Evolutionary conservation across 441 rosid genomes (phyloP).

Genomic region (Erodium moschatum): DNA sequence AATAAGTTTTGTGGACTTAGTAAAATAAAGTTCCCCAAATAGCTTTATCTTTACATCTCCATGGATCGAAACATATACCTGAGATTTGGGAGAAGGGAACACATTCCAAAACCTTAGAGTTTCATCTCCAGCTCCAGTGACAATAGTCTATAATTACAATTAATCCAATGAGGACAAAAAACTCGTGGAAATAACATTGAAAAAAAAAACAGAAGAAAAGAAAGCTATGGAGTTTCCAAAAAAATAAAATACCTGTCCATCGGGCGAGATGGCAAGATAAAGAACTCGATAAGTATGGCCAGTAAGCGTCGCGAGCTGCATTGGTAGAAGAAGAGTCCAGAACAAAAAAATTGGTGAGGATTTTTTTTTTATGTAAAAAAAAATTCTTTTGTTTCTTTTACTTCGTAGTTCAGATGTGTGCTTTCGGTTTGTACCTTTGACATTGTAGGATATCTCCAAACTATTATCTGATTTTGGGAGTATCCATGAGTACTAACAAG

Average conservation of each 20-base stretch:
- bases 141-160: constrained; percentile 53
- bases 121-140: constrained; percentile 98
- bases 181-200: background rate
- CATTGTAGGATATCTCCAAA: constrained; percentile 93
- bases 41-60: background rate
- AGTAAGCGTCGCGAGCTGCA: constrained; percentile 13
- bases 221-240: background rate
- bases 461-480: constrained; percentile 94
- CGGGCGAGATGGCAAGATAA: constrained; percentile 78
- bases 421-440: constrained; percentile 46
- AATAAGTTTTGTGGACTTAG: background rate
- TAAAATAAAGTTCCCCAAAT: background rate
- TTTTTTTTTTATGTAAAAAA: no score
- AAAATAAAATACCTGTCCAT: constrained; percentile 26
- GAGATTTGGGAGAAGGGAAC: constrained; percentile 26
- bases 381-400: no score
- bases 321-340: background rate
- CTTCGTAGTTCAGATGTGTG: background rate
- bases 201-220: background rate
- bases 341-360: no score
- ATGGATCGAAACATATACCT: constrained; percentile 25
- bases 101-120: constrained; percentile 81
- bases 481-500: constrained; percentile 92
- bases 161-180: background rate
- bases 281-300: constrained; percentile 91